A percentile compares a stretch with the other conserved stretches of the same genome.
phyloP scores from a whole-genome alignment of 768 basidiomycete species.

The Lactarius hatsudake region DNA sequence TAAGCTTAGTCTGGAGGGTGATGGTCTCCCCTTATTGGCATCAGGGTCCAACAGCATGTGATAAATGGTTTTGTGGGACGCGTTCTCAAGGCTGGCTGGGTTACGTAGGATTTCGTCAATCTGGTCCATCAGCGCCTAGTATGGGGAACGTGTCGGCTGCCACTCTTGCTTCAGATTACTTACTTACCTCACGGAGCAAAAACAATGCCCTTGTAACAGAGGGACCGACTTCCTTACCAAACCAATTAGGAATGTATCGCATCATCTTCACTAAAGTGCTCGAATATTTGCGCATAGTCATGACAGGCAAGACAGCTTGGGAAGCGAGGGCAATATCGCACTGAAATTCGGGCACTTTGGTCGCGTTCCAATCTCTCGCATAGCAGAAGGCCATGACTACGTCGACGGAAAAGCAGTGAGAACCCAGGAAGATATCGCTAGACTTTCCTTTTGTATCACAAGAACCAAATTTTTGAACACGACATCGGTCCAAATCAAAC shows the following conservation, averaged over 20 bases:
- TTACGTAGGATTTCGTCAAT: neutral
- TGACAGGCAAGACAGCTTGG: neutral
- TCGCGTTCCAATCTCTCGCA: neutral
- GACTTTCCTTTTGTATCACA: neutral
- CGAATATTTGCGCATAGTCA: neutral
- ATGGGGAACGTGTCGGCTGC: neutral
- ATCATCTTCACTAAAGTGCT: neutral
- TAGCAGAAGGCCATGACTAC: no score
- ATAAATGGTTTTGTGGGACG: neutral
- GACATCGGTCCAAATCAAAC: no score
- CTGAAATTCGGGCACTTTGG: neutral
- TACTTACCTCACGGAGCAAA: neutral
- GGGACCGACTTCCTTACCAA: neutral
- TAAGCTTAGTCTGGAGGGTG: neutral
- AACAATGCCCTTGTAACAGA: neutral
- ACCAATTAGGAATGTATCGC: neutral
- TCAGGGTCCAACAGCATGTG: neutral
- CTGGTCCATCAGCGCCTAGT: neutral
- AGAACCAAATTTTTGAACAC: neutral
- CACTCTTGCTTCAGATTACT: neutral
- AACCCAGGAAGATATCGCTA: neutral
- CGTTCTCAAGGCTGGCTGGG: neutral
- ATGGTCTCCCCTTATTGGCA: neutral
- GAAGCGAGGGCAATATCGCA: neutral
- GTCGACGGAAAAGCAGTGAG: neutral